Evolutionary conservation across 441 rosid species (phyloP).

Genomic region (Arabidopsis hybrid): DNA sequence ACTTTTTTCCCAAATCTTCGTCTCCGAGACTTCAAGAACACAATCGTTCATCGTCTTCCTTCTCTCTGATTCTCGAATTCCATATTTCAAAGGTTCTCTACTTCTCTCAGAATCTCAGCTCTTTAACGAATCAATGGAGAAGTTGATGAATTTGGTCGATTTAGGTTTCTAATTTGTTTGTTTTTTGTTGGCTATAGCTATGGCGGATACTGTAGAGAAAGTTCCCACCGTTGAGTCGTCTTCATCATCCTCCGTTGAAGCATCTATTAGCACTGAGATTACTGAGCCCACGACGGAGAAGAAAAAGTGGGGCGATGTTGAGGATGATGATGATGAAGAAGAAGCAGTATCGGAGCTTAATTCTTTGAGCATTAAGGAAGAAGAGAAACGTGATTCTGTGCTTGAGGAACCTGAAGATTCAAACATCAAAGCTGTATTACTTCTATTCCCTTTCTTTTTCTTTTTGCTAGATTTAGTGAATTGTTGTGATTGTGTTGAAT

Average conservation of each 20-base stretch:
- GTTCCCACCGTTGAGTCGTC: constrained; percentile 25
- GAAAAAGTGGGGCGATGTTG: constrained; percentile 69
- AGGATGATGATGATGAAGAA: constrained; percentile 50
- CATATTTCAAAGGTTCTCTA: constrained; percentile 6
- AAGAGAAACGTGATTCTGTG: constrained; percentile 58
- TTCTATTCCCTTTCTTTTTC: background rate
- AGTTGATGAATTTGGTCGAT: background rate
- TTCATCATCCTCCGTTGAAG: constrained; percentile 12
- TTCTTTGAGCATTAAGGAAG: constrained; percentile 58
- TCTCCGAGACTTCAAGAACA: background rate
- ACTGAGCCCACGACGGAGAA: constrained; percentile 46
- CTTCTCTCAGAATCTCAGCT: constrained; percentile 5
- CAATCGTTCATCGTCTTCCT: constrained; percentile 15
- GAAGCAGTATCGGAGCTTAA: constrained; percentile 54
- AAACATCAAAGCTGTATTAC: constrained; percentile 69
- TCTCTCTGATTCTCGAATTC: constrained; percentile 13
- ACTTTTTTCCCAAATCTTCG: background rate
- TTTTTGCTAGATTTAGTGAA: background rate
- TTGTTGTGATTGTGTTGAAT: constrained; percentile 7
- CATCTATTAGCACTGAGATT: constrained; percentile 29
- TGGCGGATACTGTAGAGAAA: constrained; percentile 51
- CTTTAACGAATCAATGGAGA: background rate
- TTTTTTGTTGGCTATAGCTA: constrained; percentile 7
- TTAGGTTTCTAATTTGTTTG: constrained; percentile 12
- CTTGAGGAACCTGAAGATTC: constrained; percentile 89